Evolutionary conservation across 176 grass and related monocot species (phyloP).

Genomic region (Raddia guianensis): DNA sequence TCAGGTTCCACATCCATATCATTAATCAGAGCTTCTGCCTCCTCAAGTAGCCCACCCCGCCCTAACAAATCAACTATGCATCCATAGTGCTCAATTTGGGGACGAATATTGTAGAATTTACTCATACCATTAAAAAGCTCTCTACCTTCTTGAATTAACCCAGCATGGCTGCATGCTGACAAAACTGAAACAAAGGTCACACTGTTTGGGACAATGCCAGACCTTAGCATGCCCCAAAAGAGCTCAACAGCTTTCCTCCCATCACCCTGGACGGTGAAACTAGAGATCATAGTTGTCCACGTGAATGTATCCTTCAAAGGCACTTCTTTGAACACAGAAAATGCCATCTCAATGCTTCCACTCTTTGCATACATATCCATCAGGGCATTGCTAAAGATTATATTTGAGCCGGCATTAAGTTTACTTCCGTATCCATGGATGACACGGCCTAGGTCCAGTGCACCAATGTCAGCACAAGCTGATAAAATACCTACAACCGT

Average conservation of each 20-base stretch:
- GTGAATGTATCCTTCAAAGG: slow-evolving; percentile 62
- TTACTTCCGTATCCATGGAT: slow-evolving; percentile 61
- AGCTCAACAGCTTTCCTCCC: slow-evolving; percentile 55
- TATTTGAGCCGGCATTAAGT: slow-evolving; percentile 31
- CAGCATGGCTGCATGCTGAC: slow-evolving; percentile 64
- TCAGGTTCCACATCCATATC: slow-evolving; percentile 64
- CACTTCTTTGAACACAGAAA: slow-evolving; percentile 48
- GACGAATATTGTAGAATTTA: slow-evolving; percentile 40
- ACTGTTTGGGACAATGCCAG: slow-evolving; percentile 49
- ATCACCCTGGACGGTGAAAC: slow-evolving; percentile 63
- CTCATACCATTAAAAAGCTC: slow-evolving; percentile 50
- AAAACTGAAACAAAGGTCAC: slow-evolving; percentile 66
- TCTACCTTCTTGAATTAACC: slow-evolving; percentile 61
- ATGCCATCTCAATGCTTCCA: slow-evolving; percentile 49
- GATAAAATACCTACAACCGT: slow-evolving; percentile 59
- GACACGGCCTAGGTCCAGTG: slow-evolving; percentile 54
- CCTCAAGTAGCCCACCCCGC: slow-evolving; percentile 58
- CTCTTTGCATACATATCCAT: slow-evolving; percentile 85
- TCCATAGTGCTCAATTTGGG: slow-evolving; percentile 66
- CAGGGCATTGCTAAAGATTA: slow-evolving; percentile 61
- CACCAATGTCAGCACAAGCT: slow-evolving; percentile 69
- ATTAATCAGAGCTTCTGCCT: slow-evolving; percentile 57
- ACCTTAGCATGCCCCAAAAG: slow-evolving; percentile 53
- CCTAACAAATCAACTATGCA: slow-evolving; percentile 78
- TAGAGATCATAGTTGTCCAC: slow-evolving; percentile 72